Evolutionary conservation across 148 eudicot genomes (phyloP).

Genomic region (Camellia japonica): DNA sequence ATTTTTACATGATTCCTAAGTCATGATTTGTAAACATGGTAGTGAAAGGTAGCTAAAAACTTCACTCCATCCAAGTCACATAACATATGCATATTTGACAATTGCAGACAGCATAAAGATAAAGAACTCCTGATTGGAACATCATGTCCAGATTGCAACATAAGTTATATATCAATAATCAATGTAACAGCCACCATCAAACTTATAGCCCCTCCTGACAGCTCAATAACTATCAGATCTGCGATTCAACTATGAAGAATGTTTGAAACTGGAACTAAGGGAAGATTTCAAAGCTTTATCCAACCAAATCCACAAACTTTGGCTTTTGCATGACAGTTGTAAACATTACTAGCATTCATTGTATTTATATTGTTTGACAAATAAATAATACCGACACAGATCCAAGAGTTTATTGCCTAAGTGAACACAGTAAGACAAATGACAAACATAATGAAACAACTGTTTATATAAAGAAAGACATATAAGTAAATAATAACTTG

Average conservation of each 20-base stretch:
- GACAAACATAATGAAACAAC: too few species aligned
- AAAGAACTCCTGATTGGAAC: neutral
- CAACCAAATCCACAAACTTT: neutral
- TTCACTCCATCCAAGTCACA: constrained; percentile 9
- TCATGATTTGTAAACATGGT: neutral
- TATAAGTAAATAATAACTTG: too few species aligned
- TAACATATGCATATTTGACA: neutral
- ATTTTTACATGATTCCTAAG: neutral
- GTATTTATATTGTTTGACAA: too few species aligned
- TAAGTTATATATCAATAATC: too few species aligned
- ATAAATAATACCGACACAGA: too few species aligned
- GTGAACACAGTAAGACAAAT: too few species aligned
- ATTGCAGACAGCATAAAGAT: constrained; percentile 1
- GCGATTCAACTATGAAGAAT: too few species aligned
- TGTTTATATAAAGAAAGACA: too few species aligned
- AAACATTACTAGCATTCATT: too few species aligned
- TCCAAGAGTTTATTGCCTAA: too few species aligned
- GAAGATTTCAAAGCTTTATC: neutral
- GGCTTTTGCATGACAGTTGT: neutral
- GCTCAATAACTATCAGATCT: too few species aligned
- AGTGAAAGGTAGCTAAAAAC: neutral
- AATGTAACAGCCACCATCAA: neutral
- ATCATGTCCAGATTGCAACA: neutral
- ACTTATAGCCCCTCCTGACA: neutral
- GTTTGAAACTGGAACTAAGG: too few species aligned